Conservation (phyloP, 2,329 filamentous ascomycete species). For the Penicillium hordei region DNA sequence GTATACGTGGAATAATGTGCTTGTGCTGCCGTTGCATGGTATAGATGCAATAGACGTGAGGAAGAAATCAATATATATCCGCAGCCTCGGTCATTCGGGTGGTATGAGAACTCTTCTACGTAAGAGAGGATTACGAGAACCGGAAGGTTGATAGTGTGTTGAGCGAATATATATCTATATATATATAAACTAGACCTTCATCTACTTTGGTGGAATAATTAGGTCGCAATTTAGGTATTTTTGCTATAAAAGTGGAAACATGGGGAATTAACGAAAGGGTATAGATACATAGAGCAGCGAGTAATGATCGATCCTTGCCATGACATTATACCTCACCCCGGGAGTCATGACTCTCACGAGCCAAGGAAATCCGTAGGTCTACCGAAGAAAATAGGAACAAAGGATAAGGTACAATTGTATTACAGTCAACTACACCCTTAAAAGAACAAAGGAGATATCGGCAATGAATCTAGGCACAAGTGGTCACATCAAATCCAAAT, state of each 20-base stretch:
- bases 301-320: background rate
- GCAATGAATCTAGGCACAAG: conserved; percentile 41
- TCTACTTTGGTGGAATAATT: background rate
- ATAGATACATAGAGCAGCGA: background rate
- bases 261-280: background rate
- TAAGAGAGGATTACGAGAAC: background rate
- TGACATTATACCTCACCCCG: background rate
- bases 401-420: conserved; percentile 42
- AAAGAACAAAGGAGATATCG: conserved; percentile 38
- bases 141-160: background rate
- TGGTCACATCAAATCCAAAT: conserved; percentile 32
- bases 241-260: background rate
- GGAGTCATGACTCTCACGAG: background rate
- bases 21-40: background rate
- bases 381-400: conserved; percentile 12
- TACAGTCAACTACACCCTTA: conserved; percentile 42
- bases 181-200: background rate
- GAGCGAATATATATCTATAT: background rate
- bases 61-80: background rate
- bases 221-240: too few species aligned
- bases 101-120: background rate
- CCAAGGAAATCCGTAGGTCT: background rate
- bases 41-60: background rate
- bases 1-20: background rate
- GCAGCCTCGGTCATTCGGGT: background rate